Base-by-base conservation (phyloP, 805 yeast species). In the Teunomyces panamensis region DNA sequence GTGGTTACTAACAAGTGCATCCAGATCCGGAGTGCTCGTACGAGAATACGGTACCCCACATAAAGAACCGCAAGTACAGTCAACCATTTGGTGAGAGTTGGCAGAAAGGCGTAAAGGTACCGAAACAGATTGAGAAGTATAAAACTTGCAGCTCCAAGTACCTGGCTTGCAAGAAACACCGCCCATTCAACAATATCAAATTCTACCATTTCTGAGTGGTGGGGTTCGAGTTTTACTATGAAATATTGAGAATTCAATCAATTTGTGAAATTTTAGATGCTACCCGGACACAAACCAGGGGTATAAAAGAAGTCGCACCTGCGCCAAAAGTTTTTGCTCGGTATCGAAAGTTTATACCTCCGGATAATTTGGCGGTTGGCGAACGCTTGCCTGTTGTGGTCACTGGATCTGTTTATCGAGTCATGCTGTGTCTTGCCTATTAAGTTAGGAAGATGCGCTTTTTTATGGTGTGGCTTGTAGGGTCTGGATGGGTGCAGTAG, bases 341-440 rank as follows among this genome's bases (percentile, higher is more conserved):
- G 7, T 14, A 41, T 41, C 34, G 73, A 69, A 69, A 69, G 73
- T 69, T 68, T 71, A 39, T 45, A 54, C 68, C 67, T 59, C 74
- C 73, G 64, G 60, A 59, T 26, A 58, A 60, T 62, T 56, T 60
- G 69, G 62, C 68, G 58, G 53, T 45, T 53, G 44, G 53, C 57
- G 52, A 58, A 68, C 51, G 41, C 10, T 16, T 26, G 17, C 2
- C 5, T 30, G 50, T 35, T 26, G 29, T 16, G 13, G 37, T 14
- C 13, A 16, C 33, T 39, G 51, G 34, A 39, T 49, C 49, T 58
- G 63, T 62, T 52, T 59, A 52, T 62, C 60, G 50, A 24, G 49
- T 47, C 39, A 48, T 47, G 52, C 44, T 54, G 58, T 50, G 51
- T 49, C 50, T 64, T 65, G 73, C 74, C 73, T 68, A 69, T 69